Evolutionary conservation across 1,139 yeast species (phyloP).

Genomic region (Geotrichum fermentans): DNA sequence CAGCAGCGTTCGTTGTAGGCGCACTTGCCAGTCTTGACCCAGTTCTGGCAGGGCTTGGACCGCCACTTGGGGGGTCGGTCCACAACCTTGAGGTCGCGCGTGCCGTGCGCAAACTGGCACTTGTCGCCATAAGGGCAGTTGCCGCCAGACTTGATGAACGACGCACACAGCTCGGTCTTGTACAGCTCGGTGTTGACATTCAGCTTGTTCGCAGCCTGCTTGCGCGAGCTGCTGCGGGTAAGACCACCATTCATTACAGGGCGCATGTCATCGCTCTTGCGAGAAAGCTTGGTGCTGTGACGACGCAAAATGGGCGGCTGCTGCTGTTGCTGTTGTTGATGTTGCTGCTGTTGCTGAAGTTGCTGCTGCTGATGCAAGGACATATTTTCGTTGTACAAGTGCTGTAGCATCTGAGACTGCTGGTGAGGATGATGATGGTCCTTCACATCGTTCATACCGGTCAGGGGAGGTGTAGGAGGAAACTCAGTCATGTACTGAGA

Average conservation of each 20-base stretch:
- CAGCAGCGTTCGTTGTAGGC: constrained; percentile 90
- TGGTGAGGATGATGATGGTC: background rate
- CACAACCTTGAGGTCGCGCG: constrained; percentile 64
- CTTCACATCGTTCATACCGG: background rate
- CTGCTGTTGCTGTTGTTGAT: constrained; percentile 6
- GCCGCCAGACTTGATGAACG: constrained; percentile 64
- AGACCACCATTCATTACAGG: constrained; percentile 11
- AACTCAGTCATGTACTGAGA: background rate
- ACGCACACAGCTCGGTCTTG: constrained; percentile 86
- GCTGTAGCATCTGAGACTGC: no score
- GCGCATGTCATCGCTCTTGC: constrained; percentile 8
- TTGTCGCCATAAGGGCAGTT: constrained; percentile 82
- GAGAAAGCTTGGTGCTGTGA: no score
- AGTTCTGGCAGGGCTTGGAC: constrained; percentile 85
- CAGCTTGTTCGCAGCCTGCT: constrained; percentile 26
- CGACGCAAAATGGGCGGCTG: constrained; percentile 9
- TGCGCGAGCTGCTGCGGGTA: constrained; percentile 11
- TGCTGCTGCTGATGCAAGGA: no score
- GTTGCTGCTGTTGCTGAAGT: background rate
- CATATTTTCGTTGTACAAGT: no score
- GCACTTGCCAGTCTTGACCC: constrained; percentile 78
- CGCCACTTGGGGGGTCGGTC: constrained; percentile 83
- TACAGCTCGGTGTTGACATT: constrained; percentile 65
- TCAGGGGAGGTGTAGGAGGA: constrained; percentile 15
- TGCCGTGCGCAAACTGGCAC: constrained; percentile 94